Evolutionary conservation across 2,329 filamentous ascomycete species (phyloP), one percentile per base, ranked within the genome.

Genomic region (Cladophialophora psammophila): DNA sequence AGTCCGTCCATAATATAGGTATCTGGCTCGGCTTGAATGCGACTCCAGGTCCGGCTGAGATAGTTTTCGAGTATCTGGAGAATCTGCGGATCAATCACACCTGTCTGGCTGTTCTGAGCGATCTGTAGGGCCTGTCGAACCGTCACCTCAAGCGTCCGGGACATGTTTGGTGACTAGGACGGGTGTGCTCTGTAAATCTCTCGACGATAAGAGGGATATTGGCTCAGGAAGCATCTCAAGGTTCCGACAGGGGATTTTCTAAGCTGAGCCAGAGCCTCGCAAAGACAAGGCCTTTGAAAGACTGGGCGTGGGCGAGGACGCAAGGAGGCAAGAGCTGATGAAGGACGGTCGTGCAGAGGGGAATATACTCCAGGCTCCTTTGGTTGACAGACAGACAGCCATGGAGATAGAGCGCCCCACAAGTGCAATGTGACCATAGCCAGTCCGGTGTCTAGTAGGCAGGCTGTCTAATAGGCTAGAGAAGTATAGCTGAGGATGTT

Each of bases 1-100:
- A 92, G 88, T 69, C 85, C 83, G 38, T 83, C 88, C 82, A 96
- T 88, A 70, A 95, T 79, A 78, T 94, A 96, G n/a, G 83, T 82
- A 60, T 80, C 76, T 1, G 91, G 91, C 36, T 89, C 81, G 3
- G 83, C 81, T 73, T 88, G 80, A 64, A 96, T 85, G 72, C 87
- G 89, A 52, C 75, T 76, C 91, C 91, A 94, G 70, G 94, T 86
- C 69, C 86, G 82, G 1, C 80, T 75, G 58, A 93, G 81, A 35
- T 87, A 89, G 59, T 77, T 77, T 75, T 93, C 89, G 45, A 96
- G 87, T 64, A 90, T 87, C 68, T 82, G 81, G 74, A 82, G 84
- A 65, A 93, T 85, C 60, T 81, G 82, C 7, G 87, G 83, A 74
- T 94, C 88, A 60, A 87, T 81, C 15, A 83, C 81, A 65, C 88